Base-by-base conservation (phyloP, 176 grass and related monocot species). In the Avena atlantica region DNA sequence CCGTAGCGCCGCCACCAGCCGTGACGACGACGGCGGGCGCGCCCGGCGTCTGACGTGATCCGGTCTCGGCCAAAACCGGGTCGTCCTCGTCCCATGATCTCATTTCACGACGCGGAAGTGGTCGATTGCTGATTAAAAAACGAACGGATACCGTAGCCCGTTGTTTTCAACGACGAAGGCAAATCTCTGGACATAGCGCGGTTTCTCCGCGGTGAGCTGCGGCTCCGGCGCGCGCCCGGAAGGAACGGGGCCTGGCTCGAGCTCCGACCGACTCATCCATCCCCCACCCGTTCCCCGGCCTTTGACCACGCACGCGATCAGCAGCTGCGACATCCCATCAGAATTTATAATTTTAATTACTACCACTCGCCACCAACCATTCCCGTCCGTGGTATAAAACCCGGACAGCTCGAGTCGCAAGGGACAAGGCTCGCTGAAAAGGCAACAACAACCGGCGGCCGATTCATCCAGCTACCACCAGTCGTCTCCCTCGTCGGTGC, bases 231-330 rank as follows among this genome's bases (percentile, higher is more conserved):
- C 25, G 12, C 62, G 24, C 24, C 62, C 24, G 62, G 63, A 66
- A 66, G 72, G 50, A 77, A 31, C 74, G 31, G 31, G 31, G 27
- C 27, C 27, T 29, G 27, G 27, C 27, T 29, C 27, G 27, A 29
- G 27, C 27, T 29, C 27, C 27, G 17, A 75, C 29, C 58, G 48
- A 23, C 47, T 53, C 17, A 2, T 24, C 53, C 31, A 0, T 34
- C 53, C 45, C 55, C 60, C 17, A 34, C 27, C 55, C 34, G 67
- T 75, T 56, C 37, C 24, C 34, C 36, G 76, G 72, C 23, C 48
- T 53, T 87, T 90, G 79, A 86, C 89, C 88, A 76, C 73, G 48
- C 21, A 60, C 60, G 78, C 78, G 50, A 81, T 67, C 56, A 3
- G 49, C 58, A 6, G 87, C 23, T 81, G 69, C 24, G 52, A 51